phyloP scores from a whole-genome alignment of 768 basidiomycete species.

The Gautieria morchelliformis region DNA sequence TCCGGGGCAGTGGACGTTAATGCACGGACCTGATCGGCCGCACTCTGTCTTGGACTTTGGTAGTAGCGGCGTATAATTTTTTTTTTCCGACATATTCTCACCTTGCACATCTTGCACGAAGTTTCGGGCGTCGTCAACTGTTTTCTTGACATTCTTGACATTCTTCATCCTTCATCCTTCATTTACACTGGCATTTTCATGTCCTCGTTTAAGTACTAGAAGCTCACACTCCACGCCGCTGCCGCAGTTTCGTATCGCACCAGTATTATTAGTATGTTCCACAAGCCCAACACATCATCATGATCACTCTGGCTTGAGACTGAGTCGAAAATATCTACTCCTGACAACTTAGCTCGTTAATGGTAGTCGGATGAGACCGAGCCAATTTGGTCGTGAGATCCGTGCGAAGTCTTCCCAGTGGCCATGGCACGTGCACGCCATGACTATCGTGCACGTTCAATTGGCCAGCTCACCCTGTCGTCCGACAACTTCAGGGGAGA shows the following conservation, averaged over 20 bases:
- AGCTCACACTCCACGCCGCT: neutral
- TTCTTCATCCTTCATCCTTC: neutral
- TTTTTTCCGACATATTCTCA: neutral
- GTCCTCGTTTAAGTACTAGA: neutral
- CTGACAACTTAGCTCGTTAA: too few relatives aligned
- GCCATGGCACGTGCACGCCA: too few relatives aligned
- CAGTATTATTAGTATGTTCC: neutral
- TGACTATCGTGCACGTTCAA: too few relatives aligned
- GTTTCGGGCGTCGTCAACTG: too few relatives aligned
- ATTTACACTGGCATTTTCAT: neutral
- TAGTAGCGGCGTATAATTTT: neutral
- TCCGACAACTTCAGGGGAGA: too few relatives aligned
- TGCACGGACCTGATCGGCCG: neutral
- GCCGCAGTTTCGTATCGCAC: neutral
- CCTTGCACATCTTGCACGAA: neutral
- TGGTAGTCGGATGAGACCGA: too few relatives aligned
- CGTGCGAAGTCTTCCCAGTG: too few relatives aligned
- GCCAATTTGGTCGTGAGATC: too few relatives aligned
- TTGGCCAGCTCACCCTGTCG: too few relatives aligned
- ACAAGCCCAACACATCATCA: neutral
- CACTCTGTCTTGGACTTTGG: neutral
- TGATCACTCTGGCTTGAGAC: too few relatives aligned
- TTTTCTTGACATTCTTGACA: neutral
- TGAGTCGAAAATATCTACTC: too few relatives aligned
- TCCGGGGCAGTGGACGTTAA: conserved; percentile 2